Evolutionary conservation across 78 protist species (phyloP), one percentile per base, ranked within the genome.

Genomic region (Cavenderia fasciculata): DNA sequence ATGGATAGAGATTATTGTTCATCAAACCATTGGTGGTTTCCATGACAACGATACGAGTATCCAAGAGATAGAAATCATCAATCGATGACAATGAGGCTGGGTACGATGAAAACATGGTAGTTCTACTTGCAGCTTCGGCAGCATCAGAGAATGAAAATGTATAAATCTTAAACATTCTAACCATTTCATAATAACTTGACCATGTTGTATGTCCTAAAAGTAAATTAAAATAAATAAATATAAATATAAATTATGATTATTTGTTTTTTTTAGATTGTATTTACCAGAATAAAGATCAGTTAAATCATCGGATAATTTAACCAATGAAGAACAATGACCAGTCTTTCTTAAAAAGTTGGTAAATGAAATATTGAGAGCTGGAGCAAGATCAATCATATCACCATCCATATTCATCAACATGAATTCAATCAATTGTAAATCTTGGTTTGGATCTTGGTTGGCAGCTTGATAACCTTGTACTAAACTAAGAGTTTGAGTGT

Each of bases 11-110:
- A 7, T 41, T 29, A 34, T 94, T 72, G 59, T 89, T 87, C 75
- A 79, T 79, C 19, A 78, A 56, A 59, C 73, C 86, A 61, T 79
- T 92, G 75, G 96, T 87, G 6, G 97, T 95, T 86, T 95, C 95
- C 57, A 93, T 69, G 18, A 89, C 95, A 46, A 44, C 77, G 12
- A 95, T 34, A 18, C 92, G 92, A 21, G 74, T 68, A 57, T 59
- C 71, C 61, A 87, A 47, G n/a, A 88, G 8, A 69, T 92, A 95
- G 57, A 92, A 95, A 69, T 95, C 97, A 69, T 95, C 97, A 46
- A 79, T 63, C 12, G 92, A 77, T 56, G 75, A 43, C 19, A 95
- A 38, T 16, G 92, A 74, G 34, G 71, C 96, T 41, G 96, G 90
- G 57, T 86, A 91, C 2, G 89, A 33, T 34, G 94, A 86, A 27